These are phyloP conservation scores for Eragrostis tef DNA, from an alignment of 202 grass and related monocot species.

Conservation along the genomic window DNA sequence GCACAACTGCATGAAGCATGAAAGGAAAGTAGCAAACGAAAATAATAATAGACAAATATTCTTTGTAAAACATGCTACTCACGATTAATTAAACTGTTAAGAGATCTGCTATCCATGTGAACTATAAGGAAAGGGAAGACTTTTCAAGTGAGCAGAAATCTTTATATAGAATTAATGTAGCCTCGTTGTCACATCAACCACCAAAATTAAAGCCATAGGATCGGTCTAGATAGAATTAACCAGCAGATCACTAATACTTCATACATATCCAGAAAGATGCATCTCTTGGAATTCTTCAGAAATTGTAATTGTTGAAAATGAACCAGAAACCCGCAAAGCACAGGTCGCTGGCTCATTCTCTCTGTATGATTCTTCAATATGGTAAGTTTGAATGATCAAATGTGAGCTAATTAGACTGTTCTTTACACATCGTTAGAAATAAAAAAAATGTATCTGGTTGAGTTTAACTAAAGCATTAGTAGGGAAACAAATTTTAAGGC, in stretches of 20 bases:
- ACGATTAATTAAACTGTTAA: conserved; percentile 22
- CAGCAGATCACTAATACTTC: background rate
- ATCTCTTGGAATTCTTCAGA: background rate
- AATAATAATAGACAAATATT: conserved; percentile 20
- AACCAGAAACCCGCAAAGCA: background rate
- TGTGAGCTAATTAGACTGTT: background rate
- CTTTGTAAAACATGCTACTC: background rate
- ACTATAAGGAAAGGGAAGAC: background rate
- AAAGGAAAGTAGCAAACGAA: conserved; percentile 20
- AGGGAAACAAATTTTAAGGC: background rate
- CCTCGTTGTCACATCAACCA: background rate
- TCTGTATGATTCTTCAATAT: too few species aligned
- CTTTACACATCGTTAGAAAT: background rate
- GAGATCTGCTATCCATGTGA: conserved; percentile 10
- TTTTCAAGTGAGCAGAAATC: background rate
- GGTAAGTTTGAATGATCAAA: background rate
- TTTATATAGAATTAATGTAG: background rate
- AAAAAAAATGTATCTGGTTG: background rate
- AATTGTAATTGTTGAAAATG: too few species aligned
- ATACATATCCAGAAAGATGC: background rate
- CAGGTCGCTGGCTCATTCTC: background rate
- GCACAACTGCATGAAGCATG: conserved; percentile 10
- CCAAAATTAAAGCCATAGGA: background rate
- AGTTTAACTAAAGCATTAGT: background rate
- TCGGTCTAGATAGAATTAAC: background rate